Percentiles rank a stretch among this genome's conserved stretches.
phyloP scores from a whole-genome alignment of 192 early-diverging fungal species.

The Phycomyces nitens region DNA sequence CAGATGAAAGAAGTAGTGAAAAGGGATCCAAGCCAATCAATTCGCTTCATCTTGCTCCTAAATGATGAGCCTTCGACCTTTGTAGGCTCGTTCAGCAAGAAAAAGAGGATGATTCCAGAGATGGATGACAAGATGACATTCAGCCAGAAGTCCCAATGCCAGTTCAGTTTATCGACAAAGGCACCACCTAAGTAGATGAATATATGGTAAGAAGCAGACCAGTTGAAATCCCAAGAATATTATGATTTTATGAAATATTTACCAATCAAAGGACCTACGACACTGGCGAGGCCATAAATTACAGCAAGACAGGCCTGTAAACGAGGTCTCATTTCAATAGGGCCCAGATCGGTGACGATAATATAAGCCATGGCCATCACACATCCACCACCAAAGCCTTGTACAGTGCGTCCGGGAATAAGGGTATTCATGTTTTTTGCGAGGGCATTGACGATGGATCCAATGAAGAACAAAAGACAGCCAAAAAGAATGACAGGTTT shows the following conservation, averaged over 20 bases:
- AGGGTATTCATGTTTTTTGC: conserved; percentile 62
- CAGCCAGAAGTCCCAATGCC: conserved; percentile 69
- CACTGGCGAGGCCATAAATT: conserved; percentile 58
- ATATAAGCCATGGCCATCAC: conserved; percentile 60
- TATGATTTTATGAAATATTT: neutral
- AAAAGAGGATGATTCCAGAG: conserved; percentile 14
- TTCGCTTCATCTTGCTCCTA: conserved; percentile 46
- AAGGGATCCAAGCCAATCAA: conserved; percentile 59
- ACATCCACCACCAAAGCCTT: conserved; percentile 63
- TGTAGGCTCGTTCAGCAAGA: conserved; percentile 49
- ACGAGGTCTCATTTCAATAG: conserved; percentile 60
- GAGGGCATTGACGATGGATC: conserved; percentile 53
- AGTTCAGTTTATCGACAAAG: conserved; percentile 61
- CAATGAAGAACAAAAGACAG: conserved; percentile 37
- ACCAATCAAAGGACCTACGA: conserved; percentile 61
- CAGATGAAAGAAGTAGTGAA: conserved; percentile 48
- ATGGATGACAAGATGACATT: conserved; percentile 21
- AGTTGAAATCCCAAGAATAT: neutral
- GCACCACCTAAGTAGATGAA: conserved; percentile 50
- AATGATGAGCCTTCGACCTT: conserved; percentile 34
- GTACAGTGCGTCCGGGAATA: conserved; percentile 57
- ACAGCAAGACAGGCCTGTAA: conserved; percentile 60
- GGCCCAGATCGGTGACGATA: conserved; percentile 67
- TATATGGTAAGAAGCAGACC: neutral
- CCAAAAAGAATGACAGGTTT: conserved; percentile 29